A percentile compares a stretch with the other conserved stretches of the same genome.
These are phyloP conservation scores for Cucumis cinereus DNA, from an alignment of 306 rosid species.

Conservation along the genomic window DNA sequence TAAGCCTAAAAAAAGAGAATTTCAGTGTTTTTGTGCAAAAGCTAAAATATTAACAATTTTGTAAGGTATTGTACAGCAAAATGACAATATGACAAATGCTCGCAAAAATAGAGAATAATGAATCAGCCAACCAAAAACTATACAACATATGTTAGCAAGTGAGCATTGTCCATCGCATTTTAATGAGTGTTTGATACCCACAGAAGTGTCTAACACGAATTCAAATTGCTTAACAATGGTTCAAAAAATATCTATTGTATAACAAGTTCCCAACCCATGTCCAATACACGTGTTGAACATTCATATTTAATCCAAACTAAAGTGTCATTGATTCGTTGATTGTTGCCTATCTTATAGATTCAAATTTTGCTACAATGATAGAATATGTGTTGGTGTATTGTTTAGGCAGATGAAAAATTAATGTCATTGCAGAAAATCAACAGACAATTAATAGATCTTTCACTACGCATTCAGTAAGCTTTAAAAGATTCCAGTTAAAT, in stretches of 20 bases:
- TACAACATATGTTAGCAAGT: neutral
- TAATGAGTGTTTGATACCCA: neutral
- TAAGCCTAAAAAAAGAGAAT: neutral
- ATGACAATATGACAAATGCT: neutral
- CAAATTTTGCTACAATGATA: neutral
- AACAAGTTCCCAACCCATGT: neutral
- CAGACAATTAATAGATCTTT: neutral
- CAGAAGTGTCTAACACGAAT: neutral
- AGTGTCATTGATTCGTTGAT: neutral
- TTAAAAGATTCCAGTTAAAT: slow-evolving; percentile 3
- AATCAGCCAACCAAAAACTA: neutral
- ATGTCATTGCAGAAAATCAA: neutral
- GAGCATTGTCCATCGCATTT: neutral
- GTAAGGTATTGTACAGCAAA: neutral
- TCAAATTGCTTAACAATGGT: neutral
- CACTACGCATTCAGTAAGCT: slow-evolving; percentile 5
- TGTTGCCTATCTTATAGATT: neutral
- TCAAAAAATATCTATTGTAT: neutral
- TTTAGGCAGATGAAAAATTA: neutral
- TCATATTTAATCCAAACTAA: neutral
- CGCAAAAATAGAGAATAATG: neutral
- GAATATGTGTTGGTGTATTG: neutral
- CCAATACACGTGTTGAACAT: neutral
- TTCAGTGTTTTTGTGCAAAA: neutral
- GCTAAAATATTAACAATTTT: neutral